These are phyloP conservation scores for Phytophthora pluvialis DNA, from an alignment of 352 stramenopile species.

Conservation along the genomic window DNA sequence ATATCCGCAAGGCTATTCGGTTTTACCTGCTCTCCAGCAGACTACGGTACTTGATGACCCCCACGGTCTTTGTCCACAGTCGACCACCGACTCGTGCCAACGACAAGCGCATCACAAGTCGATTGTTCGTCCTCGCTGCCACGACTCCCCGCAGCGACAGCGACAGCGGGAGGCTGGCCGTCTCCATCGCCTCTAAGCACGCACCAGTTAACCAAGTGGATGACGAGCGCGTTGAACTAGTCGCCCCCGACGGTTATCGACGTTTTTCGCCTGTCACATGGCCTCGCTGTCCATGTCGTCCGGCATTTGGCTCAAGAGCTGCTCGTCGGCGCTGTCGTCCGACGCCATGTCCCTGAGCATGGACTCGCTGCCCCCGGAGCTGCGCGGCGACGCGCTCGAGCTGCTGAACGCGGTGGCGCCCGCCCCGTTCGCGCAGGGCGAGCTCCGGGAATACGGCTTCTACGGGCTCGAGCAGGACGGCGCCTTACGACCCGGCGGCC, in stretches of 20 bases:
- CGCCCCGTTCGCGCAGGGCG: constrained; percentile 11
- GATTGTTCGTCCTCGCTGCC: no score
- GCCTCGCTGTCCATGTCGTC: constrained; percentile 27
- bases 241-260: constrained; percentile 22
- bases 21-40: no score
- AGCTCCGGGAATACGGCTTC: constrained; percentile 54
- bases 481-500: constrained; percentile 64
- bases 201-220: constrained; percentile 13
- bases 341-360: constrained; percentile 32
- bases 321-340: constrained; percentile 33
- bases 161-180: background rate
- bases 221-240: constrained; percentile 18
- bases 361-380: constrained; percentile 32
- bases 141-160: background rate
- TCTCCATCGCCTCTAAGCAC: background rate
- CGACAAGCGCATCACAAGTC: no score
- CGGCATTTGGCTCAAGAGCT: constrained; percentile 46
- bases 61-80: no score
- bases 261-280: constrained; percentile 31
- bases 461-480: constrained; percentile 73
- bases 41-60: no score
- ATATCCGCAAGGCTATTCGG: no score
- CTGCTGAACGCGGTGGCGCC: constrained; percentile 14
- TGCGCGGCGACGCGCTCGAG: constrained; percentile 18
- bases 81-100: no score